Percentiles rank a stretch among this genome's conserved stretches.
Evolutionary conservation across 345 rosid genomes (phyloP).

Genomic region (Acer saccharum): DNA sequence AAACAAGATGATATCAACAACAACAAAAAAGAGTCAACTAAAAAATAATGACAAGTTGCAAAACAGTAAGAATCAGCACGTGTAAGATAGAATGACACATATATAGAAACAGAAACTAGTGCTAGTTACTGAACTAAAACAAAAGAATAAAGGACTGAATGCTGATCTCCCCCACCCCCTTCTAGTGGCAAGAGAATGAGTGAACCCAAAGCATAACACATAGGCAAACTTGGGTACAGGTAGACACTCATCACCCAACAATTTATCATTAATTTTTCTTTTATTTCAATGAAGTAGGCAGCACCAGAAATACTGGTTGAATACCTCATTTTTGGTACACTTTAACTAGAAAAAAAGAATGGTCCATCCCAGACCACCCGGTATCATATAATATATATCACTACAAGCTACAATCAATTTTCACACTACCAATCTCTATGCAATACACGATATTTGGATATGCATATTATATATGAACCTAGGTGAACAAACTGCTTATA

Average conservation of each 20-base stretch:
- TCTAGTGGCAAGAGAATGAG: neutral
- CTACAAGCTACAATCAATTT: neutral
- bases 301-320: neutral
- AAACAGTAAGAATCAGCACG: neutral
- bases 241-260: slow-evolving; percentile 6
- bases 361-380: neutral
- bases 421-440: neutral
- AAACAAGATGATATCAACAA: neutral
- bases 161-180: neutral
- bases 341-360: neutral
- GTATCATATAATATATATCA: neutral
- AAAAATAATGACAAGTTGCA: neutral
- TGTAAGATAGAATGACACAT: neutral
- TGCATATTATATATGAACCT: neutral
- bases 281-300: neutral
- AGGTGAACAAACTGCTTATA: neutral
- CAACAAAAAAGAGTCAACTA: neutral
- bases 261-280: neutral
- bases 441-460: neutral
- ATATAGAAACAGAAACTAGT: neutral
- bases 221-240: neutral
- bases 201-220: neutral
- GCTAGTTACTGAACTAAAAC: neutral
- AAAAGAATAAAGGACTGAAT: neutral
- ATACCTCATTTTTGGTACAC: neutral